These are phyloP conservation scores for Thermothielavioides terrestris DNA, from an alignment of 495 filamentous ascomycete genomes.

Conservation along the genomic window DNA sequence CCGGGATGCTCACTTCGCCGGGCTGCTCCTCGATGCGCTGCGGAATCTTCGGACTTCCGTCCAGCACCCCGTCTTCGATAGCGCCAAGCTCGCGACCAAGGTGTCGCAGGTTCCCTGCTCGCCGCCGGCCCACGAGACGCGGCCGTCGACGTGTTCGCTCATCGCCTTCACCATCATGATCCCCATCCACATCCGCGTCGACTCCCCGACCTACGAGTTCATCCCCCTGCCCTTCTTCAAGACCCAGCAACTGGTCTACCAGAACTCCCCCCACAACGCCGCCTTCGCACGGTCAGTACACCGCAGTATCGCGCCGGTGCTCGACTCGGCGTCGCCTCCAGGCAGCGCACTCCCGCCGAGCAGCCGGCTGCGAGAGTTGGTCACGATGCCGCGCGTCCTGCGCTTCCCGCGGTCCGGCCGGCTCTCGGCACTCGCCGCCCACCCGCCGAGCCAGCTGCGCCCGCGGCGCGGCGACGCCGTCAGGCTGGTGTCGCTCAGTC, in stretches of 20 bases:
- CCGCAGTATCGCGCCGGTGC: constrained; percentile 35
- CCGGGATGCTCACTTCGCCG: constrained; percentile 24
- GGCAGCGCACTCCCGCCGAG: not conserved
- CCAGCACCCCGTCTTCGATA: constrained; percentile 35
- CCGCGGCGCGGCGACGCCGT: not conserved
- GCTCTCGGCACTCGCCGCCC: not conserved
- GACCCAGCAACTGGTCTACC: constrained; percentile 38
- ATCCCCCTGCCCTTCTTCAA: constrained; percentile 44
- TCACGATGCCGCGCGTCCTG: not conserved
- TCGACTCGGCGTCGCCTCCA: constrained; percentile 30
- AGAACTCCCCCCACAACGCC: constrained; percentile 34
- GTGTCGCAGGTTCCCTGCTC: constrained; percentile 35
- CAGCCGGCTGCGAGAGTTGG: constrained; percentile 1
- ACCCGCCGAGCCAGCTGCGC: not conserved
- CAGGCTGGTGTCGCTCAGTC: constrained; percentile 8
- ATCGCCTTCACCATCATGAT: constrained; percentile 38
- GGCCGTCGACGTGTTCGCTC: constrained; percentile 27
- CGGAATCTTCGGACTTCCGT: constrained; percentile 31
- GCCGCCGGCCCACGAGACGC: constrained; percentile 10
- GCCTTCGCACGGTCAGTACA: constrained; percentile 38
- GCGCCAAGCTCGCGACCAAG: constrained; percentile 32
- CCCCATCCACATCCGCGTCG: constrained; percentile 32
- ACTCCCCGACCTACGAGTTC: constrained; percentile 32
- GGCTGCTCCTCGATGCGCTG: constrained; percentile 28
- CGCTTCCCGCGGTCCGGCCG: not conserved